phyloP scores from a whole-genome alignment of 352 stramenopile species.

The Pythium utonaiense region DNA sequence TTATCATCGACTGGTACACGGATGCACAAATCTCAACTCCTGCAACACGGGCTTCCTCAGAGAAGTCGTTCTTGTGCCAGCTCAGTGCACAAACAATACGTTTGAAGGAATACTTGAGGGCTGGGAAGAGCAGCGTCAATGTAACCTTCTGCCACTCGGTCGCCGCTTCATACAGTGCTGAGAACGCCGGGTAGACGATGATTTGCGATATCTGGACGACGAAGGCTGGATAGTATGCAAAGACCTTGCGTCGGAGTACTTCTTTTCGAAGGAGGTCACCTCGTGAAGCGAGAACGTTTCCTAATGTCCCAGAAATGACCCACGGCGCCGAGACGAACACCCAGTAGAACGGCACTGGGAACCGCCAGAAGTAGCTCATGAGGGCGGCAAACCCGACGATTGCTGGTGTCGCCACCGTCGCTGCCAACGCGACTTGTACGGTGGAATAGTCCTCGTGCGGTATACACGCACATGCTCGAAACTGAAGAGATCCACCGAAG shows the following conservation, averaged over 20 bases:
- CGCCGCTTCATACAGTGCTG: background rate
- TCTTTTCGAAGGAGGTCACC: background rate
- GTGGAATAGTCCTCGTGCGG: background rate
- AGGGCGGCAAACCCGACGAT: background rate
- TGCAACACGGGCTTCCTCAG: conserved; percentile 8
- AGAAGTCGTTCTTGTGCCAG: background rate
- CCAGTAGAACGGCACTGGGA: background rate
- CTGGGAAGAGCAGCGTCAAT: conserved; percentile 4
- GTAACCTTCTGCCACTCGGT: background rate
- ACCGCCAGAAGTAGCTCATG: background rate
- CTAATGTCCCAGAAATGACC: background rate
- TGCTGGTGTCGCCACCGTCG: background rate
- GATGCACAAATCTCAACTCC: conserved; percentile 15
- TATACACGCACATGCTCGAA: background rate
- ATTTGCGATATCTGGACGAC: conserved; percentile 15
- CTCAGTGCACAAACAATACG: background rate
- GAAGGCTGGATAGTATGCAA: background rate
- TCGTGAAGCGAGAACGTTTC: background rate
- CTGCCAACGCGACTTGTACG: background rate
- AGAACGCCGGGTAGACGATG: conserved; percentile 13
- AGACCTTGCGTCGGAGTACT: background rate
- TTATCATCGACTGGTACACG: conserved; percentile 23
- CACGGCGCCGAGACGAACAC: background rate
- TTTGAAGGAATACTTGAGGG: conserved; percentile 11
- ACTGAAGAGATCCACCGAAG: background rate